Evolutionary conservation across 352 stramenopile genomes (phyloP).

Genomic region (Phytophthora quininea): DNA sequence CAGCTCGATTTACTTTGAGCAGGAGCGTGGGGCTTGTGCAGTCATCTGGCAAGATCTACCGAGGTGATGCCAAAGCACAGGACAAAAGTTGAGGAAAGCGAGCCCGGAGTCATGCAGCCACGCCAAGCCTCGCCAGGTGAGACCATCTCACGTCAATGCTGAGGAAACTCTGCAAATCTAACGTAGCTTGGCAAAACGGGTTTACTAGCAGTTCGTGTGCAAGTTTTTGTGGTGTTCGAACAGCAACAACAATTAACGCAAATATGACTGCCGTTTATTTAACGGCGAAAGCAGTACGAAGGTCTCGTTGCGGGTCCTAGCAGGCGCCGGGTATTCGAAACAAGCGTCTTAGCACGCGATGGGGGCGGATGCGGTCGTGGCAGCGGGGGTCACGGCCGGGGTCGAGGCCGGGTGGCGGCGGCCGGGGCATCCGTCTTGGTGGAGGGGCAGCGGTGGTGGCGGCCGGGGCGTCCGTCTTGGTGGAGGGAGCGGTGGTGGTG

Average conservation of each 20-base stretch:
- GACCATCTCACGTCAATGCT: no score
- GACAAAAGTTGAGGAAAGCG: no score
- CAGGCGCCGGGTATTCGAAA: constrained; percentile 10
- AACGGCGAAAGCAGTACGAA: constrained; percentile 26
- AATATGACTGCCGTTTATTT: constrained; percentile 29
- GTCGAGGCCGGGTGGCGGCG: constrained; percentile 8
- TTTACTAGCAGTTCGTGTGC: no score
- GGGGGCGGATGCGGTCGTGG: constrained; percentile 8
- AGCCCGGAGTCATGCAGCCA: no score
- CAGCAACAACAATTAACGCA: constrained; percentile 13
- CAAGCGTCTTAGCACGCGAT: constrained; percentile 28
- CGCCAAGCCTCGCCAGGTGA: no score
- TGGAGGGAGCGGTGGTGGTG: not conserved
- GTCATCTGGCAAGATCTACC: not conserved
- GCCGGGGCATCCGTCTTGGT: constrained; percentile 1
- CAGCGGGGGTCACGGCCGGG: not conserved
- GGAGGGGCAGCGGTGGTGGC: constrained; percentile 1
- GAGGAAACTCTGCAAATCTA: no score
- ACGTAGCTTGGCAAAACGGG: no score
- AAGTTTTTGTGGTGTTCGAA: not conserved
- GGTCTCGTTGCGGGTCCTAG: constrained; percentile 22
- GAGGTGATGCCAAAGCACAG: no score
- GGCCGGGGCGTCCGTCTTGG: not conserved
- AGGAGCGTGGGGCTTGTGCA: not conserved
- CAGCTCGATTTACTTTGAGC: not conserved